phyloP scores from a whole-genome alignment of 2,329 filamentous ascomycete species.

The Nothophaeocryptopus gaeumannii region DNA sequence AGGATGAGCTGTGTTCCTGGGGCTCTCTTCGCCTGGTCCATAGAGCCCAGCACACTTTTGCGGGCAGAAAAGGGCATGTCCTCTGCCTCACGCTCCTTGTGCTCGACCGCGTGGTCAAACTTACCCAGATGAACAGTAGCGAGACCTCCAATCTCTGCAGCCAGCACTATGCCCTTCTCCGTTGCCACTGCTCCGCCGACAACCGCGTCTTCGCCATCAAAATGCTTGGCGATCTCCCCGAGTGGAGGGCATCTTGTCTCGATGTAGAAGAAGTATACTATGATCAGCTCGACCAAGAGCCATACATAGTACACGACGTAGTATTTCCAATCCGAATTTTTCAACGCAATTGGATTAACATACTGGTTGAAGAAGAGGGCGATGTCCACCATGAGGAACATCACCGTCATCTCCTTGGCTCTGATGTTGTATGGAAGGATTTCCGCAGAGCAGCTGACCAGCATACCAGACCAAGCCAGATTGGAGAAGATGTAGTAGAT shows the following conservation, averaged over 20 bases:
- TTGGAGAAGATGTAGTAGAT: conserved; percentile 38
- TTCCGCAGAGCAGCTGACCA: conserved; percentile 47
- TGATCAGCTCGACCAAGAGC: conserved; percentile 33
- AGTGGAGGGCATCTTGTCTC: conserved; percentile 46
- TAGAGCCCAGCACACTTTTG: background rate
- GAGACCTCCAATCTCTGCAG: conserved; percentile 28
- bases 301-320: conserved; percentile 35
- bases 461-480: conserved; percentile 43
- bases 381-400: conserved; percentile 46
- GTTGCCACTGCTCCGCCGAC: conserved; percentile 37
- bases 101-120: conserved; percentile 23
- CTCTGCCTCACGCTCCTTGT: conserved; percentile 21
- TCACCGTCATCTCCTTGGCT: conserved; percentile 45
- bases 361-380: conserved; percentile 46
- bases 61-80: background rate
- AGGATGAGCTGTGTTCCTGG: too few relatives aligned
- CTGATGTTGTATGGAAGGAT: conserved; percentile 49
- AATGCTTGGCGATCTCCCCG: conserved; percentile 47
- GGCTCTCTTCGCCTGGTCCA: background rate
- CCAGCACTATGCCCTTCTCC: conserved; percentile 31
- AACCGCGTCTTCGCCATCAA: conserved; percentile 44
- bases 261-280: conserved; percentile 38
- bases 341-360: conserved; percentile 34
- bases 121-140: conserved; percentile 24
- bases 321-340: conserved; percentile 30